Evolutionary conservation across 1,139 yeast species (phyloP).

Genomic region (Magnusiomyces magnusii): DNA sequence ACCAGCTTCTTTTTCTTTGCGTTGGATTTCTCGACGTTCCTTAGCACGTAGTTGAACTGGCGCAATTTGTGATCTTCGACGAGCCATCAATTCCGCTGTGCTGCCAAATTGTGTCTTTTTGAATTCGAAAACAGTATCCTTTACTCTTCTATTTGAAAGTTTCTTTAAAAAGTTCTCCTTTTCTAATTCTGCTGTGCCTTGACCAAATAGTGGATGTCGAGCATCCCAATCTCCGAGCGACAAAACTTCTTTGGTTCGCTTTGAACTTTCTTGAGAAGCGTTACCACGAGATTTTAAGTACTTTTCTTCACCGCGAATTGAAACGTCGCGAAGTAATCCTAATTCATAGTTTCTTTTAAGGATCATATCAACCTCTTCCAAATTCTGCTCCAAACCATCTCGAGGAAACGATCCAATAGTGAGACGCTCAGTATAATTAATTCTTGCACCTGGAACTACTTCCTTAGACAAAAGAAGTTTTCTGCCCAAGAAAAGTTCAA

Average conservation of each 20-base stretch:
- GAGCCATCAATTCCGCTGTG: slow-evolving; percentile 77
- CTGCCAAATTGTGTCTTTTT: slow-evolving; percentile 43
- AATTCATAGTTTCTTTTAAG: slow-evolving; percentile 65
- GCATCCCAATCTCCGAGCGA: slow-evolving; percentile 83
- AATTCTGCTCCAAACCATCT: slow-evolving; percentile 55
- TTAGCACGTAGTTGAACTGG: slow-evolving; percentile 74
- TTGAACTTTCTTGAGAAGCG: slow-evolving; percentile 78
- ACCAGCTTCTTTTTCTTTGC: slow-evolving; percentile 71
- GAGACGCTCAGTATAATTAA: slow-evolving; percentile 67
- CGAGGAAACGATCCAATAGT: slow-evolving; percentile 83
- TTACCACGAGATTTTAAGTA: slow-evolving; percentile 79
- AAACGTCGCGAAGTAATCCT: slow-evolving; percentile 55
- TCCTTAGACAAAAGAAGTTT: slow-evolving; percentile 51
- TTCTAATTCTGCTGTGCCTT: slow-evolving; percentile 39
- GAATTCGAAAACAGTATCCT: slow-evolving; percentile 94
- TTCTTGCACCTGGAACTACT: slow-evolving; percentile 40
- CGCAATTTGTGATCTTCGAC: slow-evolving; percentile 79
- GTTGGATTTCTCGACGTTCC: slow-evolving; percentile 55
- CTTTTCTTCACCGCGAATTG: slow-evolving; percentile 79
- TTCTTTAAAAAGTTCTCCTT: slow-evolving; percentile 66
- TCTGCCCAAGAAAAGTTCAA: slow-evolving; percentile 84
- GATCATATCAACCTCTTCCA: slow-evolving; percentile 63
- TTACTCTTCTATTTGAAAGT: slow-evolving; percentile 43
- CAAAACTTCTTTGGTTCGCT: slow-evolving; percentile 73
- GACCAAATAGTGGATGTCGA: slow-evolving; percentile 69